These are phyloP conservation scores for Boechera divaricarpa DNA, from an alignment of 345 rosid genomes.

Conservation along the genomic window DNA sequence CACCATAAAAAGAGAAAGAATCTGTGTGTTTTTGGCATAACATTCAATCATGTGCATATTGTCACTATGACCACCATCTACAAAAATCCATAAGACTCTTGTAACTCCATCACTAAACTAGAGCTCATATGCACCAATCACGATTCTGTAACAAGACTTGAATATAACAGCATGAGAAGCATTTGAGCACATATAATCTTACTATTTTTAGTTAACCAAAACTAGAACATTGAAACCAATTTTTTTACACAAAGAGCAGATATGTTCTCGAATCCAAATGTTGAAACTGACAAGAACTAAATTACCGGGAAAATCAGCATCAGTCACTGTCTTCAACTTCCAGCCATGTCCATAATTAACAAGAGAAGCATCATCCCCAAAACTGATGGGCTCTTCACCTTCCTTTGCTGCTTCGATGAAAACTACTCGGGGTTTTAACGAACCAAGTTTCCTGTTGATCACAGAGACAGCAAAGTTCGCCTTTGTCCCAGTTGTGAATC, in stretches of 20 bases:
- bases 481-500: constrained; percentile 75
- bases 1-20: not conserved
- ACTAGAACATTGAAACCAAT: constrained; percentile 4
- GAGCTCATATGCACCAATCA: not conserved
- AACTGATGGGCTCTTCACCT: constrained; percentile 75
- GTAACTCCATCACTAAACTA: not conserved
- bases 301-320: constrained; percentile 51
- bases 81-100: not conserved
- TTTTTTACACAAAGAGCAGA: not conserved
- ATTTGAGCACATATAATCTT: not conserved
- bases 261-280: constrained; percentile 22
- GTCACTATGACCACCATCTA: not conserved
- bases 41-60: not conserved
- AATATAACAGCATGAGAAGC: not conserved
- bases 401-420: constrained; percentile 70
- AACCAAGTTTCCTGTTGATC: constrained; percentile 66
- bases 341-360: constrained; percentile 68
- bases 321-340: constrained; percentile 66
- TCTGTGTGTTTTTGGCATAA: not conserved
- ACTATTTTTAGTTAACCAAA: not conserved
- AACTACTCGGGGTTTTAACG: constrained; percentile 48
- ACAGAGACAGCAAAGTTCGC: constrained; percentile 80
- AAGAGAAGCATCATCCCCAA: constrained; percentile 76
- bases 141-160: not conserved
- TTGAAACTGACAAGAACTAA: not conserved